phyloP scores from a whole-genome alignment of 208 protist species.

The Spongospora subterranea region DNA sequence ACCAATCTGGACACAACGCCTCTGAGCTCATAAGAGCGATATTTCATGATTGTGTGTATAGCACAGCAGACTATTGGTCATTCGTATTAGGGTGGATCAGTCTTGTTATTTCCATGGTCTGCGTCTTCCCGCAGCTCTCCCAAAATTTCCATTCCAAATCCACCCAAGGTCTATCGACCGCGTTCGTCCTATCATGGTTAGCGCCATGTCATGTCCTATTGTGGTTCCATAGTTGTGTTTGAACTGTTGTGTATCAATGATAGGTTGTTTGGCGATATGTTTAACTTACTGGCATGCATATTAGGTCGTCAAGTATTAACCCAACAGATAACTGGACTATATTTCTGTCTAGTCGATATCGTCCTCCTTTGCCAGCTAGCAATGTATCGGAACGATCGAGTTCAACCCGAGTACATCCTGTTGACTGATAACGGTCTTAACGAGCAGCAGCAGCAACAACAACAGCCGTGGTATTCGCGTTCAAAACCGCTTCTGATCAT shows the following conservation, averaged over 20 bases:
- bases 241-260: not conserved
- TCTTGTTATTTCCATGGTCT: not conserved
- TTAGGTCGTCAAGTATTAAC: not conserved
- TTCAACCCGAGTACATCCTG: no score
- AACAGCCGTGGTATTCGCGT: no score
- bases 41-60: not conserved
- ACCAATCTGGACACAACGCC: no score
- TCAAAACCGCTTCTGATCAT: no score
- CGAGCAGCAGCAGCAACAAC: no score
- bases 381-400: not conserved
- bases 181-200: conserved; percentile 4
- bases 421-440: no score
- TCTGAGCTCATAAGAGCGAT: not conserved
- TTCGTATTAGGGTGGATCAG: not conserved
- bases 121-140: not conserved
- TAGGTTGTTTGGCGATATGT: not conserved
- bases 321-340: not conserved
- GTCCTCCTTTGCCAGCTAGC: not conserved
- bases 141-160: not conserved
- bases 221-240: not conserved
- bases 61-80: not conserved
- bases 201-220: not conserved
- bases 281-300: not conserved
- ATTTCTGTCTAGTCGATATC: not conserved
- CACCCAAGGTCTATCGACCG: not conserved